phyloP scores from a whole-genome alignment of 108 stramenopile genomes.

The Aurantiochytrium sp. region DNA sequence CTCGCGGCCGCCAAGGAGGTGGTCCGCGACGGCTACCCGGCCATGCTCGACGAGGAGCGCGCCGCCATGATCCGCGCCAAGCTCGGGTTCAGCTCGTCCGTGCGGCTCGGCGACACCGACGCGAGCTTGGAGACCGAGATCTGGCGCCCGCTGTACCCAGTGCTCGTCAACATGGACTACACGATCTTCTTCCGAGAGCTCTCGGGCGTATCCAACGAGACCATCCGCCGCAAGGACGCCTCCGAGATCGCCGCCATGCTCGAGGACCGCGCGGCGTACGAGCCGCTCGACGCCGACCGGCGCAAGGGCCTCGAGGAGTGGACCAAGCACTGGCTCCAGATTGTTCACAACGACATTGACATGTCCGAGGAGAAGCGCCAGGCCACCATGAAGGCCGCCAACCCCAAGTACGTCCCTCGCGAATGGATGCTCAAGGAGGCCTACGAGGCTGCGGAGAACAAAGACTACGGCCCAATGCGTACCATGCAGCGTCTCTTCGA shows the following conservation, averaged over 20 bases:
- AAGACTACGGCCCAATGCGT: neutral
- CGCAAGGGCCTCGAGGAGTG: neutral
- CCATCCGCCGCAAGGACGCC: neutral
- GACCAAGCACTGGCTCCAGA: neutral
- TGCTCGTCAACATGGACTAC: conserved; percentile 32
- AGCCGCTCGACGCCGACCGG: neutral
- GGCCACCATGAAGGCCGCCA: neutral
- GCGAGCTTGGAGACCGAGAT: neutral
- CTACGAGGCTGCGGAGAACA: neutral
- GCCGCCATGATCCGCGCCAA: neutral
- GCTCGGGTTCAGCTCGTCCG: neutral
- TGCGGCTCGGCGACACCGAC: neutral
- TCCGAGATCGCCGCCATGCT: neutral
- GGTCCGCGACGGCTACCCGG: neutral
- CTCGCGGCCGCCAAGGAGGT: neutral
- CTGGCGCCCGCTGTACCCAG: neutral
- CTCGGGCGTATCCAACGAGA: neutral
- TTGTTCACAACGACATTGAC: neutral
- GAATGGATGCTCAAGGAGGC: conserved; percentile 35
- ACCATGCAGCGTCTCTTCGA: neutral
- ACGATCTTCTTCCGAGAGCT: conserved; percentile 45
- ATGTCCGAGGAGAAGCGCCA: neutral
- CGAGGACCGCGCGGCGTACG: neutral
- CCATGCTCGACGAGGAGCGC: conserved; percentile 6
- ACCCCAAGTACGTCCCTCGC: conserved; percentile 41